These are phyloP conservation scores for Plasmodium gallinaceum DNA, from an alignment of 169 alveolate species.

Conservation along the genomic window DNA sequence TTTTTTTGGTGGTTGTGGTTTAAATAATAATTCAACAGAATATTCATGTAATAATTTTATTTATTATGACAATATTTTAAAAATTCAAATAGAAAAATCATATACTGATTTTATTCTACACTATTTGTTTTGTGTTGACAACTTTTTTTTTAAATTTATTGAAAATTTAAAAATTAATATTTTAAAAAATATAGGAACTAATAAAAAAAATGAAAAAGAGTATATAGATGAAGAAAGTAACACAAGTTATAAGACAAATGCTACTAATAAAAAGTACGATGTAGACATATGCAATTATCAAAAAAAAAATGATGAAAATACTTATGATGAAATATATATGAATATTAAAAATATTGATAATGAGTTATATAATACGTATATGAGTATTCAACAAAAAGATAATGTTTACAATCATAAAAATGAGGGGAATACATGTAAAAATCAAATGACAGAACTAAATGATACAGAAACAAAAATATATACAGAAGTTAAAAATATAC, in stretches of 20 bases:
- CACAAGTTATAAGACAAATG: neutral
- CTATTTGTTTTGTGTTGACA: constrained; percentile 18
- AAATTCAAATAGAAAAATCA: constrained; percentile 16
- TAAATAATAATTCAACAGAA: neutral
- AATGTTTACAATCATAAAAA: neutral
- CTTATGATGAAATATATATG: neutral
- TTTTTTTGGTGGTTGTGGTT: constrained; percentile 45
- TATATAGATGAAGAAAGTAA: too few relatives aligned
- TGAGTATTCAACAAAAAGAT: neutral
- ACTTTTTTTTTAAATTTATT: constrained; percentile 27
- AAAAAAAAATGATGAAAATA: neutral
- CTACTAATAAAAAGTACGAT: neutral
- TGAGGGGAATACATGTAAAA: neutral
- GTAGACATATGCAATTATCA: neutral
- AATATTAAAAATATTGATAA: constrained; percentile 1
- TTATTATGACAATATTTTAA: constrained; percentile 29
- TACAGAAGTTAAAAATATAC: neutral
- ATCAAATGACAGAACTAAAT: neutral
- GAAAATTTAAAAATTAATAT: neutral
- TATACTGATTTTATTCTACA: constrained; percentile 2
- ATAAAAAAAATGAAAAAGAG: neutral
- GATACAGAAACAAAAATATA: neutral
- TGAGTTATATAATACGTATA: constrained; percentile 3
- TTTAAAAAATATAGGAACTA: neutral
- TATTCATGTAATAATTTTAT: neutral